phyloP scores from a whole-genome alignment of 1,139 yeast genomes.

The Petasospora fabianii region DNA sequence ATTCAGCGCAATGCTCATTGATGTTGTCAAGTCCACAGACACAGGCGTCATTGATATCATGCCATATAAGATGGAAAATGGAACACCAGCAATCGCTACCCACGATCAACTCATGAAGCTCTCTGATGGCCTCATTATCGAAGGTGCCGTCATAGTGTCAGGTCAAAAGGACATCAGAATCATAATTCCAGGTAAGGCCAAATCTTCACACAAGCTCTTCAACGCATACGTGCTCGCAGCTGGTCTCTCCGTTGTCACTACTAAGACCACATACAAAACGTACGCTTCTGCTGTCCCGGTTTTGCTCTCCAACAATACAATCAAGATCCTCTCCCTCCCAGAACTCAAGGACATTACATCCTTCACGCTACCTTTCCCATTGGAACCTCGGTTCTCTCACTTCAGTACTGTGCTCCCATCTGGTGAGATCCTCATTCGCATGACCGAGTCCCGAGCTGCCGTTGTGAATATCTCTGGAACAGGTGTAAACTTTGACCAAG shows the following conservation, averaged over 20 bases:
- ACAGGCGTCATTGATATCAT: conserved; percentile 52
- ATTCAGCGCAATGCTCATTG: conserved; percentile 57
- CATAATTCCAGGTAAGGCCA: conserved; percentile 55
- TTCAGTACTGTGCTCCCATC: conserved; percentile 53
- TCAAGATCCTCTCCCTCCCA: conserved; percentile 48
- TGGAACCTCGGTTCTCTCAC: conserved; percentile 37
- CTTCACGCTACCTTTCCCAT: conserved; percentile 37
- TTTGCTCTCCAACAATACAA: conserved; percentile 38
- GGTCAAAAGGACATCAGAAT: conserved; percentile 65
- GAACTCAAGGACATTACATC: conserved; percentile 47
- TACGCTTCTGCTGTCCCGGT: conserved; percentile 41
- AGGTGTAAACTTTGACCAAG: conserved; percentile 29
- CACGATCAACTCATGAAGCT: conserved; percentile 57
- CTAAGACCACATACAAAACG: conserved; percentile 29
- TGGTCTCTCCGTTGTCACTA: conserved; percentile 46
- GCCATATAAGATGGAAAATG: conserved; percentile 56
- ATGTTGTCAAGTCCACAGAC: conserved; percentile 44
- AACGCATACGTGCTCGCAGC: conserved; percentile 52
- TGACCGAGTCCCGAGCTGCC: conserved; percentile 54
- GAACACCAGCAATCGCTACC: conserved; percentile 63
- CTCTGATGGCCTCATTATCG: conserved; percentile 57
- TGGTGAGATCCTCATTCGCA: conserved; percentile 71
- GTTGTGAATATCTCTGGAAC: conserved; percentile 42
- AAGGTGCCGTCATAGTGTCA: conserved; percentile 58
- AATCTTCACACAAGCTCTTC: conserved; percentile 54